Conservation (phyloP, 116 monocot species). For the Phalaenopsis hybrid region DNA sequence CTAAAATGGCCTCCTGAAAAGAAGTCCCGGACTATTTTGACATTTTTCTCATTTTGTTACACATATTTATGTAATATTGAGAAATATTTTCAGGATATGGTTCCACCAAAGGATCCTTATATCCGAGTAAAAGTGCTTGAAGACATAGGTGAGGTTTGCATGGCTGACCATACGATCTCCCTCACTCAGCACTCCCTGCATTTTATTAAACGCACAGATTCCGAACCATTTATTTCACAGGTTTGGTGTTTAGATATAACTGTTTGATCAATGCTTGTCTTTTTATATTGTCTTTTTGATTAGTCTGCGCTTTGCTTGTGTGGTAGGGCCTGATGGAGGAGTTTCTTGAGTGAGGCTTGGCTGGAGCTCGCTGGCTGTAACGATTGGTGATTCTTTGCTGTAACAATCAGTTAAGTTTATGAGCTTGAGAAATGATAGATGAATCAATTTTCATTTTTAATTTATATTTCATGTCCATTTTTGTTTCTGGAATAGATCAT, state of each 20-base stretch:
- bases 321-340: slow-evolving; percentile 86
- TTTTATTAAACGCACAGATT: slow-evolving; percentile 79
- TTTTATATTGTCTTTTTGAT: background rate
- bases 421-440: background rate
- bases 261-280: background rate
- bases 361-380: background rate
- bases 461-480: background rate
- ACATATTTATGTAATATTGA: background rate
- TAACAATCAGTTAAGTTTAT: background rate
- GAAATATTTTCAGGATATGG: slow-evolving; percentile 55
- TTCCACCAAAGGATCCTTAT: slow-evolving; percentile 94
- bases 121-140: slow-evolving; percentile 71
- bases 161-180: slow-evolving; percentile 69
- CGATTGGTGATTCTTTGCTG: slow-evolving; percentile 1
- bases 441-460: background rate
- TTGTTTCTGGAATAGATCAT: background rate
- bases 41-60: background rate
- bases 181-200: slow-evolving; percentile 70
- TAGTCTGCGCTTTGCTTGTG: background rate
- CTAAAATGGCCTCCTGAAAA: too few relatives aligned
- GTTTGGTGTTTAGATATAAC: slow-evolving; percentile 18
- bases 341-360: slow-evolving; percentile 45
- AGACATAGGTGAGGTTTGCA: slow-evolving; percentile 66
- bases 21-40: too few relatives aligned
- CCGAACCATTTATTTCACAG: slow-evolving; percentile 86